Base-by-base conservation (phyloP, 1,284 basidiomycete genomes). In the Gymnopus androsaceus region DNA sequence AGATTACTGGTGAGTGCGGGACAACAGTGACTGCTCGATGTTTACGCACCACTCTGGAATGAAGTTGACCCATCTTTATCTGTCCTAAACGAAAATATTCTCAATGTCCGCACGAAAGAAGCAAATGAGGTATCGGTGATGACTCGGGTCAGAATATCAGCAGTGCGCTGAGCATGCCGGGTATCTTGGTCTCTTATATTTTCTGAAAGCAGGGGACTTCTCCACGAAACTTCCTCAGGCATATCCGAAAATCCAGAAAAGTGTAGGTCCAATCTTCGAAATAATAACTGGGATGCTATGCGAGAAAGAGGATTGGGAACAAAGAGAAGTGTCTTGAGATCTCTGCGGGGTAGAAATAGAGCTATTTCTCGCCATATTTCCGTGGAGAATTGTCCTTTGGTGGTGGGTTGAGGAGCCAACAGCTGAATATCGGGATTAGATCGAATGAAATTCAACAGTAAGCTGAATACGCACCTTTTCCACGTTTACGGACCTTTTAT, bases 301-400 rank as follows among this genome's bases (percentile, higher is more conserved):
- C 82, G 80, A 3, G 86, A 88, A 23, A 88, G 73, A 19, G 77
- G 77, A 61, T 87, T 83, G 0, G 87, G 86, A 3, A 89, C 79
- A 46, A 80, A 78, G 3, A 89, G 73, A 1, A 88, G 71, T 1
- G 80, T 78, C 63, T 83, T 85, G 51, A 88, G 79, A 64, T 89
- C 87, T n/a, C 77, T 77, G 19, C 80, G 77, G 0, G 85, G 81
- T 8, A 89, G 75, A 63, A 78, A 85, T 14, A 76, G 69, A 0
- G 82, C 85, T 40, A 89, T 83, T 64, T 88, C 82, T 34, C 83
- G 75, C 87, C 87, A 89, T 55, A 89, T 80, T 68, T 89, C 87
- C 12, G 75, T 75, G 3, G 86, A 88, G 63, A 89, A 82, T n/a
- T 70, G 69, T 33, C 71, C 69, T 31, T 72, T 72, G 31, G 75